Evolutionary conservation across 1,139 yeast genomes (phyloP).

Genomic region (Protomyces inouyei): DNA sequence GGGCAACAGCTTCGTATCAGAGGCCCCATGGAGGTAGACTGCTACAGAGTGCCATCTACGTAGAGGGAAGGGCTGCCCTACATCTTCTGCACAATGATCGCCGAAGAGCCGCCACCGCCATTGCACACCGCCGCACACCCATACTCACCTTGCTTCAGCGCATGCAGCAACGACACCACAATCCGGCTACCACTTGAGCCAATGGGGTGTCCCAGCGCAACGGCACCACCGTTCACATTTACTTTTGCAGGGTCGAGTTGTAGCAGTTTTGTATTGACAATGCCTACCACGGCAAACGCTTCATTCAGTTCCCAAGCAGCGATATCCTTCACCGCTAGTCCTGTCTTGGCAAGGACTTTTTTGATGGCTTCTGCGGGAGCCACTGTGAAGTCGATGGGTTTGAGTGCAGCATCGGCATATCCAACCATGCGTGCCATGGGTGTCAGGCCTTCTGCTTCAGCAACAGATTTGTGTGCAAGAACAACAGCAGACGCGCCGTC

Average conservation of each 20-base stretch:
- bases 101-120: conserved; percentile 98
- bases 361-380: conserved; percentile 91
- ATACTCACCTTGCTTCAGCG: conserved; percentile 73
- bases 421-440: conserved; percentile 68
- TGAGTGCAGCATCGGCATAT: conserved; percentile 93
- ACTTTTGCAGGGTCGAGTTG: conserved; percentile 63
- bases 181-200: conserved; percentile 95
- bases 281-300: conserved; percentile 88
- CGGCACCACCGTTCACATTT: conserved; percentile 93
- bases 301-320: conserved; percentile 83
- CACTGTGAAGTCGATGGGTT: conserved; percentile 86
- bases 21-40: too few species aligned
- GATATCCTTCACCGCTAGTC: conserved; percentile 45
- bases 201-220: conserved; percentile 90
- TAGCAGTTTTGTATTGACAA: conserved; percentile 68
- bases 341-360: conserved; percentile 65
- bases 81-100: conserved; percentile 61
- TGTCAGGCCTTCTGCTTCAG: conserved; percentile 60
- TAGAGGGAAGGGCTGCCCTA: not conserved
- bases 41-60: too few species aligned
- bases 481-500: conserved; percentile 94
- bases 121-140: conserved; percentile 94
- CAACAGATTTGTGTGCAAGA: conserved; percentile 70
- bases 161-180: conserved; percentile 70
- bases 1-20: too few species aligned